Conservation (phyloP, 306 rosid genomes). For the Begonia loranthoides region DNA sequence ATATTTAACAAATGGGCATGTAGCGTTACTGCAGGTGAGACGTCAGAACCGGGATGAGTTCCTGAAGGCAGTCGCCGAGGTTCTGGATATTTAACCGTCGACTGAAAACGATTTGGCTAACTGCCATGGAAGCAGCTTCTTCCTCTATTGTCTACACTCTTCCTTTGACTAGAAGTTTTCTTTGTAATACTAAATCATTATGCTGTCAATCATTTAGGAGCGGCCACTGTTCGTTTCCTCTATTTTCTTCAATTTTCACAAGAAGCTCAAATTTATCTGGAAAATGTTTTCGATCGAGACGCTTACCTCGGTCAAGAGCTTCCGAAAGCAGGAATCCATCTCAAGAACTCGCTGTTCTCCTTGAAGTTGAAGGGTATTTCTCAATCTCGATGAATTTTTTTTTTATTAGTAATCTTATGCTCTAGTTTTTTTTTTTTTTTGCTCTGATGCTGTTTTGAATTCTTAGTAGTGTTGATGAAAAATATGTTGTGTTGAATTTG, state of each 20-base stretch:
- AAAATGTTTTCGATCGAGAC: slow-evolving; percentile 23
- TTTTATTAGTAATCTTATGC: not conserved
- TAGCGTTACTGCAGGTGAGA: too few relatives aligned
- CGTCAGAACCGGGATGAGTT: too few relatives aligned
- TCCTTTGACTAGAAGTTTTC: slow-evolving; percentile 11
- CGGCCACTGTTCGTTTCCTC: slow-evolving; percentile 15
- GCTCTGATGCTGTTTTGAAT: too few relatives aligned
- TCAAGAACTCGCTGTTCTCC: slow-evolving; percentile 59
- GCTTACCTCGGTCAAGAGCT: slow-evolving; percentile 25
- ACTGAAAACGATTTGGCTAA: slow-evolving; percentile 1
- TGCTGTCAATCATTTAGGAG: slow-evolving; percentile 4
- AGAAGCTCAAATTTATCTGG: slow-evolving; percentile 16
- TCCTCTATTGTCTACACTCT: slow-evolving; percentile 15
- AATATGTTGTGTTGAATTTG: too few relatives aligned
- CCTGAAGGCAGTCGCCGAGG: too few relatives aligned
- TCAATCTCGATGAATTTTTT: not conserved
- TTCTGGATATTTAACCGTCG: not conserved
- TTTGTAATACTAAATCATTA: not conserved
- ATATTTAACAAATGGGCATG: too few relatives aligned
- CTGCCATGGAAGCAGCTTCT: slow-evolving; percentile 28
- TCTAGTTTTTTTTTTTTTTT: too few relatives aligned
- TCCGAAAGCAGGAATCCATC: slow-evolving; percentile 23
- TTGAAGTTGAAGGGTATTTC: slow-evolving; percentile 76
- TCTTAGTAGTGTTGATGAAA: too few relatives aligned
- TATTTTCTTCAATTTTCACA: slow-evolving; percentile 14